Evolutionary conservation across 1,139 yeast genomes (phyloP), one percentile per base, ranked within the genome.

Genomic region (Pichia terricola): DNA sequence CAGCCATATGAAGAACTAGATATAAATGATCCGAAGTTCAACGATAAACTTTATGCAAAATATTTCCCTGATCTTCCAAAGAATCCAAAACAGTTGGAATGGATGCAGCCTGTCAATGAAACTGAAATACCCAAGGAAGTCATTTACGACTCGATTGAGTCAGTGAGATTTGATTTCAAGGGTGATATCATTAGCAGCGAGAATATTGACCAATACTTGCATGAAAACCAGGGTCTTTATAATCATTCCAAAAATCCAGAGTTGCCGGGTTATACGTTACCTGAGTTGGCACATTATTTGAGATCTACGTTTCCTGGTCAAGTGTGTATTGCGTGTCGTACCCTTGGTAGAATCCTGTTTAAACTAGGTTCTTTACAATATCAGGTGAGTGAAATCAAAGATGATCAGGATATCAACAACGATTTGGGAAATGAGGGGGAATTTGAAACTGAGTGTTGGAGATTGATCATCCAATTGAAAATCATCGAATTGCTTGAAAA

Each of bases 181-280:
- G 98, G 97, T 7, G 70, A 85, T 52, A 62, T 91, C 44, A 68
- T 91, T 3, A 77, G 82, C 35, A 52, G 65, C 41, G 63, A 66
- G 50, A 60, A 71, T 34, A 54, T 64, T 4, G 52, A 57, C 3
- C 53, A 62, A 1, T 69, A 79, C 6, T 27, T 37, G 4, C 11
- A 11, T 27, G 72, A 77, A 3, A 69, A 73, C 39, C 62, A 77
- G 42, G 99, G 96, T 0, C 71, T 91, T 27, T 96, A 88, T 56
- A 97, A 91, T 60, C 99, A 91, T 61, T 75, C 96, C 0, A 87
- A 83, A 27, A 79, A 81, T 45, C 96, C 97, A 0, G 79, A 81
- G 39, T 70, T 89, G 45, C 95, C 98, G 0, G 99, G 99, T 0
- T 91, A 91, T 61, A 88, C 97, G 0, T 62, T 91, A 27, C 69